Base-by-base conservation (phyloP, 225 moss, liverwort and hornwort genomes). In the Polytrichum commune region DNA sequence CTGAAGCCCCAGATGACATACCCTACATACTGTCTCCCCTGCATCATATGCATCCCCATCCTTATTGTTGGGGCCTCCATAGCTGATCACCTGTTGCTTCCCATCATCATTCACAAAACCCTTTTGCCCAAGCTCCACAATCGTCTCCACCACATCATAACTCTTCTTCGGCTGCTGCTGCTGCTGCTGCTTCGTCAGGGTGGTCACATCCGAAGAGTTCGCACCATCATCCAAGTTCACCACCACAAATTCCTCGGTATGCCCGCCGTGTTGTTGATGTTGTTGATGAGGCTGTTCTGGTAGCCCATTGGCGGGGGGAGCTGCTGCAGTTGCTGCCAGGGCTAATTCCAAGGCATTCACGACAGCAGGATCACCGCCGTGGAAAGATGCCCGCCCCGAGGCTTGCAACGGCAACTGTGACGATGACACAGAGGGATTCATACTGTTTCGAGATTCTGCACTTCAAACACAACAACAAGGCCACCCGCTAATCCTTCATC, bases 21-120 rank as follows among this genome's bases (percentile, higher is more conserved):
- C 90, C 29, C 90, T 75, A 35, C 90, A 90, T 1, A 84, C 70
- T 0, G 74, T 74, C 62, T 84, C 84, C 6, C 84, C 90, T 13
- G 84, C 86, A 9, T 73, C 83, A 18, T 68, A 78, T 22, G 80
- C 79, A 55, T 81, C 82, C 28, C 79, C 81, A 46, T 81, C 82
- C 67, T 79, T 75, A 26, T 72, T 71, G 4, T 65, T 46, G 46
- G 46, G 46, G 13, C 13, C 46, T 16, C 46, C 46, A 16, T 46
- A 46, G 27, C 81, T 72, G n/a, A 56, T 69, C 65, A 86, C 83
- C 26, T 74, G 79, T 22, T 82, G 81, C 29, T 73, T 54, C 10
- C 58, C 67, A 25, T 1, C 27, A 58, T 20, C 6, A 58, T 2
- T 20, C n/a, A 58, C 46, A 46, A 13, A 46, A 6, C 16, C 46